Conservation (phyloP, 306 rosid species). For the Dryas octopetala region DNA sequence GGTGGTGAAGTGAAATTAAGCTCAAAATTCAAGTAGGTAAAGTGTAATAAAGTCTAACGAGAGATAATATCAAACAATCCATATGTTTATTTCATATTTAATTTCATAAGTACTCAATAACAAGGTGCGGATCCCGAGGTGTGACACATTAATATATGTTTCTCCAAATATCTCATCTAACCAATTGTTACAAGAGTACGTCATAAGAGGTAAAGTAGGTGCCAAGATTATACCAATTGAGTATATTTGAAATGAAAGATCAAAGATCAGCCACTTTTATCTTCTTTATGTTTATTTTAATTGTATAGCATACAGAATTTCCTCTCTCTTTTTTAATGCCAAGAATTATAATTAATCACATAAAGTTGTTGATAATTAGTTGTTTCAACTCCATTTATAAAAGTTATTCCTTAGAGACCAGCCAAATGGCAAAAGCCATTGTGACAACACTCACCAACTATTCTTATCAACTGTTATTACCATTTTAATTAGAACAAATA, state of each 20-base stretch:
- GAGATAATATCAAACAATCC: too few relatives aligned
- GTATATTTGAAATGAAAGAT: slow-evolving; percentile 23
- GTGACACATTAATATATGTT: background rate
- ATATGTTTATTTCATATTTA: background rate
- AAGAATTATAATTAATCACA: background rate
- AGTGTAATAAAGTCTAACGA: too few relatives aligned
- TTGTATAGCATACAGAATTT: background rate
- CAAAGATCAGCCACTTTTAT: background rate
- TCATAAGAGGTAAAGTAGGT: slow-evolving; percentile 1
- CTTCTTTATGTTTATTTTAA: background rate
- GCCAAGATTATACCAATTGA: slow-evolving; percentile 25
- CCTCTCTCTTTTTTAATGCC: background rate
- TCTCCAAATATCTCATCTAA: background rate
- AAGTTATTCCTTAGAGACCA: background rate
- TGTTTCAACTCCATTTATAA: background rate
- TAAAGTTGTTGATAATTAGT: background rate
- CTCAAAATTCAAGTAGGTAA: too few relatives aligned
- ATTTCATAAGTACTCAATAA: background rate
- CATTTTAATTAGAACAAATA: too few relatives aligned
- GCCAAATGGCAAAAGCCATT: too few relatives aligned
- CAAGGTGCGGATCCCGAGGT: background rate
- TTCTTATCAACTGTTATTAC: background rate
- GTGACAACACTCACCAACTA: background rate
- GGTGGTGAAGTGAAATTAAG: too few relatives aligned
- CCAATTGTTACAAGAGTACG: background rate